These are phyloP conservation scores for Lonicera japonica DNA, from an alignment of 129 eudicot genomes.

Conservation along the genomic window DNA sequence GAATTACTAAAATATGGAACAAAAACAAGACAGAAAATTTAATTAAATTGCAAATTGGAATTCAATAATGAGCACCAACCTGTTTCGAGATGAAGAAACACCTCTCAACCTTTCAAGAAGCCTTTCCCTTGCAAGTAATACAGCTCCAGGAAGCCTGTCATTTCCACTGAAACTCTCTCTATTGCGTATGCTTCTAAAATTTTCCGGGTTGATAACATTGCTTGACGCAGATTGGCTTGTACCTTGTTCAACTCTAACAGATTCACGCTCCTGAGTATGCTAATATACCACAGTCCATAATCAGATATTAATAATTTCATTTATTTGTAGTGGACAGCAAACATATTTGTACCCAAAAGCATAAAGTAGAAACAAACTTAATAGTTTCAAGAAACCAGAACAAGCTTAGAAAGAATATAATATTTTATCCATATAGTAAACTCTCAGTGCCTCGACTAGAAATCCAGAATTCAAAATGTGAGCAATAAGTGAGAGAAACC, in stretches of 20 bases:
- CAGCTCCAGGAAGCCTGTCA: constrained; percentile 87
- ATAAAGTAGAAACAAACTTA: background rate
- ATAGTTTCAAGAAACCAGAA: background rate
- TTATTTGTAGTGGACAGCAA: background rate
- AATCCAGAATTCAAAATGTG: background rate
- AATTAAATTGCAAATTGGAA: background rate
- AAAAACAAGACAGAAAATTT: too few relatives aligned
- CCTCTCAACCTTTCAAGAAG: constrained; percentile 79
- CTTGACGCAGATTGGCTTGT: constrained; percentile 30
- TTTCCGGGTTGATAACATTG: constrained; percentile 31
- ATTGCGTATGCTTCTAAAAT: constrained; percentile 24
- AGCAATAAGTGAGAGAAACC: background rate
- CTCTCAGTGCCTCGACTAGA: background rate
- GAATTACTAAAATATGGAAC: background rate
- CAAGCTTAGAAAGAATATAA: background rate
- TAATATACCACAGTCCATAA: constrained; percentile 7
- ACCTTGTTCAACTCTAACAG: constrained; percentile 32
- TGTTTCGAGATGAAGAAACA: constrained; percentile 44
- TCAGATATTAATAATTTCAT: background rate
- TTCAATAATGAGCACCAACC: constrained; percentile 30
- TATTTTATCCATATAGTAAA: background rate
- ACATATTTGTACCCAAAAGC: background rate
- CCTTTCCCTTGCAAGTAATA: constrained; percentile 86
- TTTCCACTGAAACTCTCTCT: constrained; percentile 36
- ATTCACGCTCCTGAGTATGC: constrained; percentile 44